Evolutionary conservation across 768 basidiomycete genomes (phyloP).

Genomic region (Suillus sp.): DNA sequence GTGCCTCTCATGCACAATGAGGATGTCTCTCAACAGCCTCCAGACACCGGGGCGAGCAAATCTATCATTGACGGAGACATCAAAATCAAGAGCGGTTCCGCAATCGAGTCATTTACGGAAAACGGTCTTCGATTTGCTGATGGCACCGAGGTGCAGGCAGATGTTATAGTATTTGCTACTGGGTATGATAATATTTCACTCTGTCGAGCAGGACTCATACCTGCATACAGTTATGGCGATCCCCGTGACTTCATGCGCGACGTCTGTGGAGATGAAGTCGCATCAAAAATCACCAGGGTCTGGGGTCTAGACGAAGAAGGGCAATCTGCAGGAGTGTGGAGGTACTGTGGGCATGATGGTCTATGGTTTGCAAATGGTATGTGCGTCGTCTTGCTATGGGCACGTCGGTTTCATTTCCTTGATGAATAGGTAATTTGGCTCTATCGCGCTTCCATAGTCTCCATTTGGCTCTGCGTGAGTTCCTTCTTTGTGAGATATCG

Average conservation of each 20-base stretch:
- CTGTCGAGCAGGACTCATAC: not conserved
- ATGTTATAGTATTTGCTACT: constrained; percentile 36
- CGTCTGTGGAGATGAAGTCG: constrained; percentile 49
- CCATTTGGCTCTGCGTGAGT: constrained; percentile 35
- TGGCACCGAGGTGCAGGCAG: constrained; percentile 34
- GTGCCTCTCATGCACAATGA: not conserved
- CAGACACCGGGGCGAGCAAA: constrained; percentile 44
- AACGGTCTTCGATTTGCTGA: constrained; percentile 34
- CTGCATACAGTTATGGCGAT: constrained; percentile 47
- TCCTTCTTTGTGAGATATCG: not conserved
- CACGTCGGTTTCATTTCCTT: not conserved
- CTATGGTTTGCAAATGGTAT: constrained; percentile 33
- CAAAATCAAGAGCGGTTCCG: constrained; percentile 49
- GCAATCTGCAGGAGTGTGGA: constrained; percentile 48
- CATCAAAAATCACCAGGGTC: constrained; percentile 47
- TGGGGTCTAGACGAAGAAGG: constrained; percentile 70
- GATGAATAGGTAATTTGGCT: constrained; percentile 24
- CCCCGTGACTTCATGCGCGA: constrained; percentile 40
- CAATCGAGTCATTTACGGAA: constrained; percentile 33
- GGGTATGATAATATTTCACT: constrained; percentile 20
- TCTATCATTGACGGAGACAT: constrained; percentile 50
- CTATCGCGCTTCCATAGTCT: constrained; percentile 33
- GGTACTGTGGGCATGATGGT: constrained; percentile 38
- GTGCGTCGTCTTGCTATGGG: not conserved
- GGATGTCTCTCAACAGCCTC: constrained; percentile 1